Conservation (phyloP, 345 rosid genomes). For the Garcia nutans region DNA sequence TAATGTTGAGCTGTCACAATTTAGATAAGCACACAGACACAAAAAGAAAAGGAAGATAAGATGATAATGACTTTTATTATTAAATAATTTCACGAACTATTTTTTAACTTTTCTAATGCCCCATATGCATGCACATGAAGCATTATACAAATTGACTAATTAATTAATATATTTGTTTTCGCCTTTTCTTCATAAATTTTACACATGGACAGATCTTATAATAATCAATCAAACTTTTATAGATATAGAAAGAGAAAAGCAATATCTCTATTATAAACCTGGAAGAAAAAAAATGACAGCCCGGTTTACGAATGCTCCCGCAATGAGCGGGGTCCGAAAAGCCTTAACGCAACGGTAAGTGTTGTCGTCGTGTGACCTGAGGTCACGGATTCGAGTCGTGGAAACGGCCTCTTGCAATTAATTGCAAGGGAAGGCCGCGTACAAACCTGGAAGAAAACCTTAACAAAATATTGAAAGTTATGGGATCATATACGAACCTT, state of each 20-base stretch:
- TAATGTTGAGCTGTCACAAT: not conserved
- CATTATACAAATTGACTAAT: not conserved
- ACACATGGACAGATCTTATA: not conserved
- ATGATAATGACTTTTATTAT: slow-evolving; percentile 1
- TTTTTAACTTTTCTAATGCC: no score
- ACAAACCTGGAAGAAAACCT: not conserved
- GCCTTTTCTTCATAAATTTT: not conserved
- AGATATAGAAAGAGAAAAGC: no score
- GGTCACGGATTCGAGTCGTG: no score
- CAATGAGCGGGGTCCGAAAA: no score
- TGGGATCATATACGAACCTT: slow-evolving; percentile 44
- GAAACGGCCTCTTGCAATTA: no score
- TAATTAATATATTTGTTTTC: not conserved
- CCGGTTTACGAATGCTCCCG: no score
- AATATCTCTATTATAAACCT: not conserved
- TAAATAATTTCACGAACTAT: not conserved
- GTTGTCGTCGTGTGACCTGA: no score
- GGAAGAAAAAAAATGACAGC: no score
- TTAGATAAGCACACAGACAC: slow-evolving; percentile 5
- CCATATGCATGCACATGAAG: not conserved
- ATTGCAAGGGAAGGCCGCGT: no score
- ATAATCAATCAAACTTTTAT: not conserved
- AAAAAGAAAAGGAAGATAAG: not conserved
- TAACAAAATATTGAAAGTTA: not conserved
- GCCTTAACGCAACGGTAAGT: no score